Base-by-base conservation (phyloP, 2,329 filamentous ascomycete genomes). In the Aureobasidium vineae region DNA sequence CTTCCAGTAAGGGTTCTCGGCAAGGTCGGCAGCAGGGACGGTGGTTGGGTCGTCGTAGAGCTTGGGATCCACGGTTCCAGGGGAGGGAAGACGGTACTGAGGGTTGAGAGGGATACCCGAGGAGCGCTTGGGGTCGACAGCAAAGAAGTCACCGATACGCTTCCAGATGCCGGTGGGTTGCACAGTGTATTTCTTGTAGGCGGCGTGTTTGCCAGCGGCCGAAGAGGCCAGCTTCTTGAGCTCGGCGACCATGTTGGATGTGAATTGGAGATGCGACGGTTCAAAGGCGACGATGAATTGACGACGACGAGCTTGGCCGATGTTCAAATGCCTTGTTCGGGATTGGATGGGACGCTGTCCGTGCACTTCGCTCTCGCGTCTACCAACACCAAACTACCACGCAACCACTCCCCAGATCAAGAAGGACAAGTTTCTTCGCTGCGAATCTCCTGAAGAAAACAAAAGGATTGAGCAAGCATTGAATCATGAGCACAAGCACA, bases 1-100 rank as follows among this genome's bases (percentile, higher is more conserved):
- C 84, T 96, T 96, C 92, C 92, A 99, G 83, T 97, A 96, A 43
- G 92, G 87, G 81, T 96, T 96, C 78, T 94, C 91, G 73, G 92
- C 92, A 73, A 96, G 88, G 77, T 96, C 92, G 71, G 85, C 91
- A 2, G 92, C 90, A n/a, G 92, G 92, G 0, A 89, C 68, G 16
- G 91, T 96, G 68, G 94, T 90, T 26, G 91, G 90, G 77, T 96
- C 92, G 77, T 90, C 86, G 81, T 94, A 95, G 68, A 78, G 78
- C 66, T 85, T 80, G 41, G 91, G 90, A 73, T 91, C 88, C 73
- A 86, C 82, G 71, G 82, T 83, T 70, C 90, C 92, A 11, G 90
- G 95, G 59, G 93, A 80, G 68, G 95, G 95, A 80, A 91, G 89
- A 73, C 95, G 93, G 85, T 86, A 97, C 82, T 93, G 89, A 47